Evolutionary conservation across 371 early-diverging fungal species (phyloP).

Genomic region (Phascolomyces articulosus): DNA sequence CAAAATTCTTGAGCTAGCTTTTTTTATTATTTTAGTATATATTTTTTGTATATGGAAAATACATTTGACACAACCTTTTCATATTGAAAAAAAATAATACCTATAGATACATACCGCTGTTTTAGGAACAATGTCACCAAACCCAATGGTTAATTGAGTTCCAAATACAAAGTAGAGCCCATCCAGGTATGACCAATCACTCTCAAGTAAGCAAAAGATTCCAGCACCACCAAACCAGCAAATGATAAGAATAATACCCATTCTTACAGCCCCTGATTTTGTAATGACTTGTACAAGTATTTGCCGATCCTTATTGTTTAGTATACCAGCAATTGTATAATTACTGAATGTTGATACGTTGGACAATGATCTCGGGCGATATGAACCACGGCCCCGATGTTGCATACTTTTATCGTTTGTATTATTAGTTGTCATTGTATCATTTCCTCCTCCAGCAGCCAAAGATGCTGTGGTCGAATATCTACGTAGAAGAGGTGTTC

Average conservation of each 20-base stretch:
- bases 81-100: too few species aligned
- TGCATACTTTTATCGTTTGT: neutral
- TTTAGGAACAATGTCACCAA: slow-evolving; percentile 29
- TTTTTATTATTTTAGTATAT: neutral
- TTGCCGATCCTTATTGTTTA: slow-evolving; percentile 20
- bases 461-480: neutral
- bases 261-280: slow-evolving; percentile 17
- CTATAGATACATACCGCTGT: slow-evolving; percentile 14
- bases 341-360: slow-evolving; percentile 15
- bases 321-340: slow-evolving; percentile 14
- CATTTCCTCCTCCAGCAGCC: neutral
- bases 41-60: too few species aligned
- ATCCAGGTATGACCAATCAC: slow-evolving; percentile 25
- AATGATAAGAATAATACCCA: slow-evolving; percentile 14
- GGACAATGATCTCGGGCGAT: slow-evolving; percentile 13
- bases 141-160: slow-evolving; percentile 28
- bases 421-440: neutral
- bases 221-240: slow-evolving; percentile 29
- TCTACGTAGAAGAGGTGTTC: neutral
- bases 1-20: slow-evolving; percentile 32
- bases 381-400: neutral
- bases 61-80: too few species aligned
- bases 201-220: slow-evolving; percentile 19
- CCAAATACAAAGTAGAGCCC: slow-evolving; percentile 22
- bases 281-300: slow-evolving; percentile 25